These are phyloP conservation scores for Schizothecium vesticola DNA, from an alignment of 495 filamentous ascomycete genomes.

Conservation along the genomic window DNA sequence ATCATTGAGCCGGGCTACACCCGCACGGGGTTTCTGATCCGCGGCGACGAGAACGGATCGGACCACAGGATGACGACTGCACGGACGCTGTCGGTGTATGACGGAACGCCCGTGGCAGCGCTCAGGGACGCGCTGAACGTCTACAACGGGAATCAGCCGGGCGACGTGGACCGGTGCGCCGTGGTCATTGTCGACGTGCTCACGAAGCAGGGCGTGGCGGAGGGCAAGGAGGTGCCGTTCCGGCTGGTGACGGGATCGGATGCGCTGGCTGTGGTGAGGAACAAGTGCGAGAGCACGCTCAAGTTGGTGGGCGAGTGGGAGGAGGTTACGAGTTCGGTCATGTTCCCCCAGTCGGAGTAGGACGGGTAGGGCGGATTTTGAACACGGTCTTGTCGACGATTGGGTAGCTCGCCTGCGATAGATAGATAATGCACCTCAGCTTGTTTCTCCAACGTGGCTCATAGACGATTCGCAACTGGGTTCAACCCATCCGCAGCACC, in stretches of 20 bases:
- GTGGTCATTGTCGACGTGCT: slow-evolving; percentile 43
- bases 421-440: neutral
- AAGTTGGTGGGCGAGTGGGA: slow-evolving; percentile 34
- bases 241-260: slow-evolving; percentile 33
- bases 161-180: slow-evolving; percentile 43
- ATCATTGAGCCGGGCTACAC: slow-evolving; percentile 48
- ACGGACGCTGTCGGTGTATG: slow-evolving; percentile 27
- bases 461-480: neutral
- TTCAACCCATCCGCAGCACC: neutral
- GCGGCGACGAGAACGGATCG: slow-evolving; percentile 8
- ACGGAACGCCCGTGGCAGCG: slow-evolving; percentile 18
- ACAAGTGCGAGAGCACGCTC: slow-evolving; percentile 30
- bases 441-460: neutral
- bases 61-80: slow-evolving; percentile 27
- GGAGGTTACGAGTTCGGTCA: slow-evolving; percentile 20
- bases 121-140: slow-evolving; percentile 17
- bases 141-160: slow-evolving; percentile 34
- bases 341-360: neutral
- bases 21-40: slow-evolving; percentile 30
- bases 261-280: slow-evolving; percentile 21
- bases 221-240: slow-evolving; percentile 29
- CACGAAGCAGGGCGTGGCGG: slow-evolving; percentile 33
- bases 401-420: neutral
- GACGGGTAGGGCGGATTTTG: slow-evolving; percentile 4
- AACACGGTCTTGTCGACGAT: neutral